Evolutionary conservation across 192 early-diverging fungal species (phyloP).

Genomic region (Coemansia sp.): DNA sequence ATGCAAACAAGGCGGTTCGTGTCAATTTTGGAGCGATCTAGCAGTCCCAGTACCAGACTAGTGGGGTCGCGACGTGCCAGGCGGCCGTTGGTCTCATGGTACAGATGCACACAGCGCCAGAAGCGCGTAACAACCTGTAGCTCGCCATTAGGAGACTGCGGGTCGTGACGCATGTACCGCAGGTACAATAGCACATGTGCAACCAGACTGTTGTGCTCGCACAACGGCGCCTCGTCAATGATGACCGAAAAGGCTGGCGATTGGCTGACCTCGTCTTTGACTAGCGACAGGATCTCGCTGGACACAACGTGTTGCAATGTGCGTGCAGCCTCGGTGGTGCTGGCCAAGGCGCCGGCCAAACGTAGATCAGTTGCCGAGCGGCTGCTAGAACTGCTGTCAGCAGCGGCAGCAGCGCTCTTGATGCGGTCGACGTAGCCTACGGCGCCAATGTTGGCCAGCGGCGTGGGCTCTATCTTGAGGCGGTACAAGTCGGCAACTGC

Average conservation of each 20-base stretch:
- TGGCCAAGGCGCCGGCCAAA: constrained; percentile 28
- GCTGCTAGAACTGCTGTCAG: constrained; percentile 1
- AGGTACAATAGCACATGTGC: constrained; percentile 47
- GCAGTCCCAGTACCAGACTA: constrained; percentile 34
- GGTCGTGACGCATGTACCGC: constrained; percentile 43
- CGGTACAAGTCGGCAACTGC: constrained; percentile 44
- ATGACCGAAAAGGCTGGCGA: constrained; percentile 53
- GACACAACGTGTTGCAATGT: constrained; percentile 52
- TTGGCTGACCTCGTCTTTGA: constrained; percentile 54
- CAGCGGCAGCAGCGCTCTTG: constrained; percentile 3
- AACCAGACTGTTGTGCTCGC: constrained; percentile 54
- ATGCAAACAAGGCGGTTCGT: constrained; percentile 47
- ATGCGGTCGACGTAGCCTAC: constrained; percentile 12
- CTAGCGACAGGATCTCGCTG: constrained; percentile 49
- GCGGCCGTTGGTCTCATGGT: constrained; percentile 32
- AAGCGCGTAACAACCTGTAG: constrained; percentile 50
- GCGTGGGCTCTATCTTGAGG: constrained; percentile 31
- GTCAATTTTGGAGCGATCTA: constrained; percentile 45
- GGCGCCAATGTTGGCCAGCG: constrained; percentile 33
- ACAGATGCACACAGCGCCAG: constrained; percentile 54
- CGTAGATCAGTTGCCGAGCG: constrained; percentile 17
- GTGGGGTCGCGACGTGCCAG: constrained; percentile 39
- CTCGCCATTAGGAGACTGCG: constrained; percentile 21
- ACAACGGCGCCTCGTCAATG: constrained; percentile 51
- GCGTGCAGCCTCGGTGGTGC: constrained; percentile 34